Base-by-base conservation (phyloP, 176 grass and related monocot species). In the Tillandsia leiboldiana region DNA sequence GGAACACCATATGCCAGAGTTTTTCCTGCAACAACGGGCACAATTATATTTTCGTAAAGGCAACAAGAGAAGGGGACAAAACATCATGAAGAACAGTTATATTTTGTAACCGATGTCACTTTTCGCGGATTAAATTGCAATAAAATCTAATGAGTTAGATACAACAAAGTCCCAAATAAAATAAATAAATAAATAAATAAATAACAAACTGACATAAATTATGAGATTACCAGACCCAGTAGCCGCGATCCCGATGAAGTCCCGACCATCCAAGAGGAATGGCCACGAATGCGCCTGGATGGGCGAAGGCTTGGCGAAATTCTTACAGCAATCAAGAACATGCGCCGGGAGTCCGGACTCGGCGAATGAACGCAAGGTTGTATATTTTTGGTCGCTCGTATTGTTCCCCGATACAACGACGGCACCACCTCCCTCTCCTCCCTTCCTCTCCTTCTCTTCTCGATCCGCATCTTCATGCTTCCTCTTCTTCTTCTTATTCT, bases 1-100 rank as follows among this genome's bases (percentile, higher is more conserved):
- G 89, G 93, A 64, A 97, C 88, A 51, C 93, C 93, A 81, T 92
- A 92, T 67, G 93, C 93, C 77, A 97, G 79, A 12, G 93, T 97
- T 77, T 97, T 97, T 15, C 93, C 93, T 97, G 67, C 2, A 66
- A 22, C 10, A 64, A 72, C 12, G 13, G 65, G 70, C 14, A 26
- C 14, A 51, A 64, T n/a, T 22, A 63, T 42, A 42, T 42, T 42
- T 42, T 42, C 33, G 33, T 42, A 7, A 8, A 42, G 33, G 33
- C 33, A 7, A 42, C 33, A 6, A 42, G 33, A 42, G 0, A 42
- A 42, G 33, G 7, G 33, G 5, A 5, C 33, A 5, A 42, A 42
- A 42, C 5, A 42, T 42, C 33, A 42, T 42, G 33, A 42, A 42
- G 33, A 42, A 42, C 33, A 42, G 33, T 42, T 42, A 42, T 42